phyloP scores from a whole-genome alignment of 805 yeast species.

The Pichia paraexigua region DNA sequence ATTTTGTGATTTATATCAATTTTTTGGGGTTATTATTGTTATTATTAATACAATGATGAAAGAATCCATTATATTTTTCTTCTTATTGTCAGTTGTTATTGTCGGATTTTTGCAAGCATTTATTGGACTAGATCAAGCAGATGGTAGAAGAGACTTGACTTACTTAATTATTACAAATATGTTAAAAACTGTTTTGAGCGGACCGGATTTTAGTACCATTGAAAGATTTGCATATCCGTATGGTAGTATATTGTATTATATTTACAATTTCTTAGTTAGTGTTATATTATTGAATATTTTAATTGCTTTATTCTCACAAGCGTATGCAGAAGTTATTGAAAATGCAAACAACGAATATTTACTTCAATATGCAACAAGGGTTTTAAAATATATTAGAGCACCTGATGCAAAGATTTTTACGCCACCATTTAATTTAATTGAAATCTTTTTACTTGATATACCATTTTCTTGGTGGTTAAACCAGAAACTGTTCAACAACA shows the following conservation, averaged over 20 bases:
- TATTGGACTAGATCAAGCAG: conserved; percentile 79
- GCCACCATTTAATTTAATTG: conserved; percentile 77
- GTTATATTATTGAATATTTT: conserved; percentile 75
- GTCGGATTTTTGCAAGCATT: conserved; percentile 83
- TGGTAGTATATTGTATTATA: conserved; percentile 70
- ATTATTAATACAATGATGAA: conserved; percentile 81
- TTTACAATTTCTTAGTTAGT: conserved; percentile 66
- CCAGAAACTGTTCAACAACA: conserved; percentile 21
- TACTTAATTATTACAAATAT: conserved; percentile 52
- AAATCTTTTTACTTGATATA: conserved; percentile 42
- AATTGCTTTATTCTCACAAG: conserved; percentile 78
- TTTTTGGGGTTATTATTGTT: conserved; percentile 85
- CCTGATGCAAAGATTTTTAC: conserved; percentile 82
- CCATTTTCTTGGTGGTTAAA: conserved; percentile 33
- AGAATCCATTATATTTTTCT: conserved; percentile 78
- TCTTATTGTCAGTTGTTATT: conserved; percentile 59
- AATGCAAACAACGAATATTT: conserved; percentile 81
- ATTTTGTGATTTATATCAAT: conserved; percentile 68
- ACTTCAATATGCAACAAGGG: conserved; percentile 78
- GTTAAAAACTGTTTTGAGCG: conserved; percentile 66
- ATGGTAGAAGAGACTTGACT: conserved; percentile 75
- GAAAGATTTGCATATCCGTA: conserved; percentile 76
- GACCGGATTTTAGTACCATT: conserved; percentile 63
- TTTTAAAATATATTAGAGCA: conserved; percentile 75
- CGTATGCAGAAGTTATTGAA: conserved; percentile 71